Conservation (phyloP, 1,284 basidiomycete species). For the Puccinia coronata region DNA sequence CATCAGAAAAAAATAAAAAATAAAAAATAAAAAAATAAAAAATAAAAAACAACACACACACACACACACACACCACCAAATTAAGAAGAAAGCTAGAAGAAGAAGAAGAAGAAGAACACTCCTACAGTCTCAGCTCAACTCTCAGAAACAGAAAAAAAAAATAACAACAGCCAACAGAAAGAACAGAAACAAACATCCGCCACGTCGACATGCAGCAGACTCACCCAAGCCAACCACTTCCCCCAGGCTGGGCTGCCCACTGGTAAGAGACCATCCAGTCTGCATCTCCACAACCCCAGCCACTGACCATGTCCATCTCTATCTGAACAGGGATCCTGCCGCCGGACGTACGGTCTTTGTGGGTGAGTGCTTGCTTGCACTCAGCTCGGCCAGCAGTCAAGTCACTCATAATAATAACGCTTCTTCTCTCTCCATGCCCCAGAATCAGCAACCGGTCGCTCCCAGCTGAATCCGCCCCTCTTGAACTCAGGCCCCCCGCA, state of each 20-base stretch:
- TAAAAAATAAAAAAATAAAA: not conserved
- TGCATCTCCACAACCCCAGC: not conserved
- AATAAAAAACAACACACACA: not conserved
- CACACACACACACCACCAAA: too few species aligned
- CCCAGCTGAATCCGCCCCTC: slow-evolving; percentile 30
- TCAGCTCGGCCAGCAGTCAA: not conserved
- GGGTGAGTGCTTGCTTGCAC: not conserved
- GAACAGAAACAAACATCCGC: not conserved
- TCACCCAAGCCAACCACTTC: slow-evolving; percentile 37
- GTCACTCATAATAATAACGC: not conserved
- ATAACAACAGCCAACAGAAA: not conserved
- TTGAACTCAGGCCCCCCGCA: not conserved
- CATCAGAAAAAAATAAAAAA: not conserved
- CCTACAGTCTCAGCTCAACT: too few species aligned
- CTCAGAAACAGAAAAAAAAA: not conserved
- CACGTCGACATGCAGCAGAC: slow-evolving; percentile 32
- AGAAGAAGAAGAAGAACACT: too few species aligned
- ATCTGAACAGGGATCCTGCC: slow-evolving; percentile 35
- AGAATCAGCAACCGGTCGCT: slow-evolving; percentile 43
- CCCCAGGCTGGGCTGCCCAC: slow-evolving; percentile 41
- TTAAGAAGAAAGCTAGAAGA: too few species aligned
- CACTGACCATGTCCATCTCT: not conserved
- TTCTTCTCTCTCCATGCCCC: not conserved
- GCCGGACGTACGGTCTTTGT: slow-evolving; percentile 34
- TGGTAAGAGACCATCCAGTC: slow-evolving; percentile 5